phyloP scores from a whole-genome alignment of 495 filamentous ascomycete species.

The Aspergillus kassunensis region DNA sequence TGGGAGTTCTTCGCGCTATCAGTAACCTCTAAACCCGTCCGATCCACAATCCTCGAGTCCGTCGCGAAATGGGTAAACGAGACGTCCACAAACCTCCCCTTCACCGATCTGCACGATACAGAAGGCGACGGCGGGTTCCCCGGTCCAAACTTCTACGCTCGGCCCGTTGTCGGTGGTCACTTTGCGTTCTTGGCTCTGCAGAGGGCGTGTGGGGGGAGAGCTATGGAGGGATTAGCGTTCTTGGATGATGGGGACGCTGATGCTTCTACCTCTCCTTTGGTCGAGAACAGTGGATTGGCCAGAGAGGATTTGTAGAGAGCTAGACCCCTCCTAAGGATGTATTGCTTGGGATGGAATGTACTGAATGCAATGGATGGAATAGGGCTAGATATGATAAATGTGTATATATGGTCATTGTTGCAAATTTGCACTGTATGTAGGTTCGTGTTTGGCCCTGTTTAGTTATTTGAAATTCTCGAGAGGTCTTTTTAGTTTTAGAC shows the following conservation, averaged over 20 bases:
- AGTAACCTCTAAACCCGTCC: constrained; percentile 60
- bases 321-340: too few relatives aligned
- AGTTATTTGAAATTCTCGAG: too few relatives aligned
- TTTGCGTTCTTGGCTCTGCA: constrained; percentile 81
- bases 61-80: constrained; percentile 85
- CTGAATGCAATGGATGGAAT: too few relatives aligned
- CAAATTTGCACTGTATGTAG: too few relatives aligned
- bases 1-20: constrained; percentile 92
- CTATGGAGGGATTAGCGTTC: constrained; percentile 59
- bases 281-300: background rate
- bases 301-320: constrained; percentile 2
- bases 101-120: constrained; percentile 83
- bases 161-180: constrained; percentile 83
- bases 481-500: too few relatives aligned
- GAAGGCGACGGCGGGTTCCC: constrained; percentile 65
- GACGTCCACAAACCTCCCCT: constrained; percentile 69
- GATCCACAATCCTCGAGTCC: constrained; percentile 68
- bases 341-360: too few relatives aligned
- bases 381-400: too few relatives aligned
- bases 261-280: background rate
- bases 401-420: too few relatives aligned
- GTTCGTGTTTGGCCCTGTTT: too few relatives aligned
- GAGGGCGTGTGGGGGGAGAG: constrained; percentile 68
- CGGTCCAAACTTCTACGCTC: constrained; percentile 68
- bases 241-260: constrained; percentile 54